Evolutionary conservation across 257 asterid species (phyloP).

Genomic region (Gentiana dahurica): DNA sequence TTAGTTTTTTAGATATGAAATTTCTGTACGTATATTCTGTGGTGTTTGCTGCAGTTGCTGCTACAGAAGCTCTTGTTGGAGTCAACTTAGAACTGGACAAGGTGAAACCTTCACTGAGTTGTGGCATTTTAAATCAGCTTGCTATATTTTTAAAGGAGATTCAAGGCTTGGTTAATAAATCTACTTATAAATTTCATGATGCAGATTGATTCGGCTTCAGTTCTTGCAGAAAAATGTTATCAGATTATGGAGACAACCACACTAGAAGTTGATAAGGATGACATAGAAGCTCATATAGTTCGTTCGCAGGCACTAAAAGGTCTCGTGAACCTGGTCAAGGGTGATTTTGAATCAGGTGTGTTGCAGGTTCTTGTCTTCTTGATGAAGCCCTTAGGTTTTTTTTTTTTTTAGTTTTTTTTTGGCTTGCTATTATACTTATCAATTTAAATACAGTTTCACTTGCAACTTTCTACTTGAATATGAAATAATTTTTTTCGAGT

Average conservation of each 20-base stretch:
- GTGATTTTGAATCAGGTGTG: constrained; percentile 58
- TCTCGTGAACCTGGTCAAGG: constrained; percentile 57
- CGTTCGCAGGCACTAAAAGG: constrained; percentile 68
- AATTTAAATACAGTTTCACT: no score
- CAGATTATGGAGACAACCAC: constrained; percentile 40
- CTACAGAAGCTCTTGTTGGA: constrained; percentile 84
- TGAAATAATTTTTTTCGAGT: no score
- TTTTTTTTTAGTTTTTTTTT: no score
- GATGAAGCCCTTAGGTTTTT: background rate
- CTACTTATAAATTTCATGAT: constrained; percentile 1
- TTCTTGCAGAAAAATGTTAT: constrained; percentile 38
- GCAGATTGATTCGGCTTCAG: constrained; percentile 65
- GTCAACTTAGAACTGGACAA: constrained; percentile 47
- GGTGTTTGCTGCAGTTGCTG: constrained; percentile 65
- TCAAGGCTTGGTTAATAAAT: background rate
- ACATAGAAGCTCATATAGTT: constrained; percentile 39
- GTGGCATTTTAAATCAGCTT: constrained; percentile 1
- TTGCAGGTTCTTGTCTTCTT: background rate
- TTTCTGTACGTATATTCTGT: constrained; percentile 6
- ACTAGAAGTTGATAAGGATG: constrained; percentile 34
- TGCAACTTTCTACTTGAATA: no score
- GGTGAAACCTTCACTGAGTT: constrained; percentile 24
- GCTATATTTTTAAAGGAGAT: background rate
- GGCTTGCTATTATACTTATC: no score
- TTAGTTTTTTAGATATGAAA: background rate